A percentile compares a stretch with the other conserved stretches of the same genome.
Conservation (phyloP, 352 stramenopile species). For the Phytophthora brassicae region DNA sequence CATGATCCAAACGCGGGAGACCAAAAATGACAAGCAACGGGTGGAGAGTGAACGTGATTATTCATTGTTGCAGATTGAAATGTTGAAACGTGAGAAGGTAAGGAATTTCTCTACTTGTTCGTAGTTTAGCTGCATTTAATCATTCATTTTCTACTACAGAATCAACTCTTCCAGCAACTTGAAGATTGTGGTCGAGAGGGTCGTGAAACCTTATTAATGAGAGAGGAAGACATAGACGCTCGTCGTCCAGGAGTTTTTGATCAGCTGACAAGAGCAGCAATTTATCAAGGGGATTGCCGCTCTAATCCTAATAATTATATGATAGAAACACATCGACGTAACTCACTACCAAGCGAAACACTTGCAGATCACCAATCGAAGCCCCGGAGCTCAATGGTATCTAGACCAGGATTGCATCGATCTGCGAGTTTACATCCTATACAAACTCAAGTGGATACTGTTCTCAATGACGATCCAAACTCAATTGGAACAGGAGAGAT, state of each 20-base stretch:
- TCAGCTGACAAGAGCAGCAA: constrained; percentile 27
- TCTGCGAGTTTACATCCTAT: constrained; percentile 11
- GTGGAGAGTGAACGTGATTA: constrained; percentile 61
- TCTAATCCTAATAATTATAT: neutral
- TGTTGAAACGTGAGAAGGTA: constrained; percentile 49
- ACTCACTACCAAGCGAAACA: constrained; percentile 18
- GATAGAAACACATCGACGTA: constrained; percentile 1
- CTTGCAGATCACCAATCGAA: constrained; percentile 2
- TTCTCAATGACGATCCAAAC: constrained; percentile 25
- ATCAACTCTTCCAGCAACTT: constrained; percentile 38
- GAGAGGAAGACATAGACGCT: constrained; percentile 70
- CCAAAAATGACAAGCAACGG: constrained; percentile 50
- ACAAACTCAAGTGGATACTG: constrained; percentile 3
- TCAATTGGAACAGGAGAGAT: constrained; percentile 28
- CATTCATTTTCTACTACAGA: constrained; percentile 11
- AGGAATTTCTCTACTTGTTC: neutral
- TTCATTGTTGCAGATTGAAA: constrained; percentile 42
- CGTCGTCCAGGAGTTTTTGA: constrained; percentile 49
- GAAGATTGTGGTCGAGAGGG: constrained; percentile 46
- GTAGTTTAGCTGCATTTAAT: neutral
- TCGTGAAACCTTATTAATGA: constrained; percentile 54
- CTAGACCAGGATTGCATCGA: neutral
- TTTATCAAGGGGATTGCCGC: neutral
- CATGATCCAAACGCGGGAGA: constrained; percentile 49
- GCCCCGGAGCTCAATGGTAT: neutral